Evolutionary conservation across 1,284 basidiomycete species (phyloP), one percentile per base, ranked within the genome.

Genomic region (Kwoniella shivajii): DNA sequence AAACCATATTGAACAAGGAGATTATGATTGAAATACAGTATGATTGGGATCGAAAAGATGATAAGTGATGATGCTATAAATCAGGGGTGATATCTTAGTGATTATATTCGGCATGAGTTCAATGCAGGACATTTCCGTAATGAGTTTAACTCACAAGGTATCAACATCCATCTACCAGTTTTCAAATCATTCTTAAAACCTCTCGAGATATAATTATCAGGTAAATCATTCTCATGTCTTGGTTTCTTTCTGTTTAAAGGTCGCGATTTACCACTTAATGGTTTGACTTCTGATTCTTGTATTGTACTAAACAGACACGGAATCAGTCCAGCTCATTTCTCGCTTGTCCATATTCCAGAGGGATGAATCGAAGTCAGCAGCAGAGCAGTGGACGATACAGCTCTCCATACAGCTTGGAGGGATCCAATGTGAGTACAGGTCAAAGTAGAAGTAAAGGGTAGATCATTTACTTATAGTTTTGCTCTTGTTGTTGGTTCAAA

Each of bases 11-110:
- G 66, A 18, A 63, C 59, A 13, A 75, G 60, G 37, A 87, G 47
- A 53, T 84, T 80, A 86, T 89, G 95, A 71, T 89, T 88, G 41
- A 82, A 49, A 72, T 86, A 92, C 16, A 91, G 80, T 1, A 90
- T 69, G 50, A 89, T 33, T 3, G 90, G 86, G n/a, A 90, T 66
- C 33, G 88, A 66, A 37, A 94, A 82, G 30, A 97, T 73, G 60
- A 86, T 86, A 73, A 91, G 80, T 4, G 90, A 84, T 4, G 86
- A 84, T 0, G 76, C 88, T 90, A 67, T 11, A 16, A 24, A 49
- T 18, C 48, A 10, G 38, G 31, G 6, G 10, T 37, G 22, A 26
- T 26, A 3, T 9, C n/a, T 18, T 33, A 6, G 5, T 24, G 29
- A 45, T 43, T 39, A 18, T 11, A 38, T 38, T 6, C 11, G 14